Evolutionary conservation across 805 yeast species (phyloP).

Genomic region (Metschnikowia reukaufii): DNA sequence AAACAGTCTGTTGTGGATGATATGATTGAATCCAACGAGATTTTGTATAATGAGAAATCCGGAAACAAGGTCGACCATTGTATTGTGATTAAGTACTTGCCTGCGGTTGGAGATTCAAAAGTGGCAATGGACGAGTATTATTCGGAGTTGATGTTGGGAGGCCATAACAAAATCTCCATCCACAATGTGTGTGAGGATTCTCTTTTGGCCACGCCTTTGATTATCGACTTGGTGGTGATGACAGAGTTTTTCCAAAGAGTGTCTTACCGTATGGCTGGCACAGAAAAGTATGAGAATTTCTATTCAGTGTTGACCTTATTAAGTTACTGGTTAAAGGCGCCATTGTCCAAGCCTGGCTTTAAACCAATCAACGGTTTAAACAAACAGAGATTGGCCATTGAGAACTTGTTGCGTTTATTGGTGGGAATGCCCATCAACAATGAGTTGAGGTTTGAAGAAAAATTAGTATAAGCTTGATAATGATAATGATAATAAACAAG

Average conservation of each 20-base stretch:
- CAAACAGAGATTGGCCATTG: constrained; percentile 91
- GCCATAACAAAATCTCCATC: constrained; percentile 90
- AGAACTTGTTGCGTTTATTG: constrained; percentile 83
- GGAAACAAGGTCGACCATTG: constrained; percentile 88
- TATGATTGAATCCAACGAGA: constrained; percentile 82
- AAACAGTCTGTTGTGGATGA: constrained; percentile 93
- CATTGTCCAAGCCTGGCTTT: constrained; percentile 86
- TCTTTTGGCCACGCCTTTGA: constrained; percentile 88
- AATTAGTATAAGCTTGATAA: constrained; percentile 44
- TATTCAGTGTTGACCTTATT: constrained; percentile 85
- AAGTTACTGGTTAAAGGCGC: constrained; percentile 96
- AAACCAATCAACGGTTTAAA: constrained; percentile 90
- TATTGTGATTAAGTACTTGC: constrained; percentile 90
- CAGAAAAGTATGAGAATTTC: constrained; percentile 57
- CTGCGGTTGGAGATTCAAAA: constrained; percentile 94
- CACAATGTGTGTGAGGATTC: constrained; percentile 98
- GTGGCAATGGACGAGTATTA: constrained; percentile 99
- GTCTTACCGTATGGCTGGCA: constrained; percentile 61
- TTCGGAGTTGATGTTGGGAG: constrained; percentile 95
- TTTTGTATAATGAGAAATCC: constrained; percentile 75
- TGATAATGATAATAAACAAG: too few relatives aligned
- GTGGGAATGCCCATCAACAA: constrained; percentile 88
- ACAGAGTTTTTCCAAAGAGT: constrained; percentile 89
- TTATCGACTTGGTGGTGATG: constrained; percentile 86
- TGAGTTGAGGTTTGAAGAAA: constrained; percentile 93